A percentile compares a stretch with the other conserved stretches of the same genome.
phyloP scores from a whole-genome alignment of 2,329 filamentous ascomycete species.

The Bretziella fagacearum region DNA sequence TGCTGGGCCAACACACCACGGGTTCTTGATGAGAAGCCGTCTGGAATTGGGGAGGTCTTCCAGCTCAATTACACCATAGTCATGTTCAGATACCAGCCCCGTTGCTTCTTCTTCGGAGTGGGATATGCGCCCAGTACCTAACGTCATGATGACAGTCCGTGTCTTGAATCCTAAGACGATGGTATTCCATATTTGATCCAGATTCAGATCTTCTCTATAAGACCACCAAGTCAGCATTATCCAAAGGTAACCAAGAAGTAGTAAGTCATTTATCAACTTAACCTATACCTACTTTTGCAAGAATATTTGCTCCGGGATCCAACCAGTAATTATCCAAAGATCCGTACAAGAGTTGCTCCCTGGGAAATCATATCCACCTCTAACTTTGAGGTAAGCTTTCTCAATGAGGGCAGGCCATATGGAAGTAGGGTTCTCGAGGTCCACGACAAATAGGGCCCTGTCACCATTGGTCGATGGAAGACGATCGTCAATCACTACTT shows the following conservation, averaged over 20 bases:
- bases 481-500: constrained; percentile 75
- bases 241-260: background rate
- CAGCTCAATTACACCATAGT: constrained; percentile 80
- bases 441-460: constrained; percentile 70
- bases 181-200: constrained; percentile 59
- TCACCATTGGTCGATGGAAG: constrained; percentile 61
- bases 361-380: constrained; percentile 93
- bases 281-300: constrained; percentile 53
- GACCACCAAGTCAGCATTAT: background rate
- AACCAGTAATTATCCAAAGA: constrained; percentile 79
- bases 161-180: constrained; percentile 57
- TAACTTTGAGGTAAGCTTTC: constrained; percentile 89
- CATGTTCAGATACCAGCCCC: constrained; percentile 76
- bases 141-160: constrained; percentile 70
- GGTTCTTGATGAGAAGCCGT: constrained; percentile 78
- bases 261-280: no score
- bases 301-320: constrained; percentile 93
- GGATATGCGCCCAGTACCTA: constrained; percentile 75
- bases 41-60: constrained; percentile 42
- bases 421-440: constrained; percentile 62
- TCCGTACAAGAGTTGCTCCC: constrained; percentile 96
- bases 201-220: constrained; percentile 56
- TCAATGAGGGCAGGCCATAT: constrained; percentile 88
- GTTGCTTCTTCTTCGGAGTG: constrained; percentile 59
- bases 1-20: constrained; percentile 60